Evolutionary conservation across 1,284 basidiomycete species (phyloP).

Genomic region (Puccinia novopanici): DNA sequence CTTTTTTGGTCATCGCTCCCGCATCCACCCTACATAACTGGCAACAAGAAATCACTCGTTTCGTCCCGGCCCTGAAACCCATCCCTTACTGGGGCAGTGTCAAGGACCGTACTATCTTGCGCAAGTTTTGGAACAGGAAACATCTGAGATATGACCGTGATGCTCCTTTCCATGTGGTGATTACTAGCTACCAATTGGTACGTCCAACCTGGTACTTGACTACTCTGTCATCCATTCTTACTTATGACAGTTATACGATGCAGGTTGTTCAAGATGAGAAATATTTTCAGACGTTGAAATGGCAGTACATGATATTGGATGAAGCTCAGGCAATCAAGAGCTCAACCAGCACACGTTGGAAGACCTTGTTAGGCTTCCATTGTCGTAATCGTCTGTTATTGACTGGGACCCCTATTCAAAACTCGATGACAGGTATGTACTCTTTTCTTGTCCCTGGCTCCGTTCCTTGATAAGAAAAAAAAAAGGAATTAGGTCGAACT

Average conservation of each 20-base stretch:
- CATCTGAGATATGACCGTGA: slow-evolving; percentile 93
- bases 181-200: slow-evolving; percentile 95
- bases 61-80: slow-evolving; percentile 90
- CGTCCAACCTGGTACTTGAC: slow-evolving; percentile 53
- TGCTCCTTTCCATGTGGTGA: slow-evolving; percentile 93
- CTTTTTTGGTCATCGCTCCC: slow-evolving; percentile 98
- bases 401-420: slow-evolving; percentile 98
- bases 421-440: slow-evolving; percentile 90
- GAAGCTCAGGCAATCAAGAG: slow-evolving; percentile 99
- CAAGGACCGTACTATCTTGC: slow-evolving; percentile 88
- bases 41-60: slow-evolving; percentile 96
- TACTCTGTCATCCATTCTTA: not conserved
- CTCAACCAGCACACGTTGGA: slow-evolving; percentile 95
- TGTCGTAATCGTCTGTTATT: slow-evolving; percentile 93
- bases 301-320: slow-evolving; percentile 99
- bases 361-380: slow-evolving; percentile 91
- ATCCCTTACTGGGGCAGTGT: slow-evolving; percentile 98
- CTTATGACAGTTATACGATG: slow-evolving; percentile 11
- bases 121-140: slow-evolving; percentile 99
- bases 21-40: slow-evolving; percentile 98
- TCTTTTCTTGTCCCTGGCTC: slow-evolving; percentile 5
- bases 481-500: slow-evolving; percentile 15
- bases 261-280: slow-evolving; percentile 95
- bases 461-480: not conserved
- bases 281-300: slow-evolving; percentile 95